Percentiles rank a stretch among this genome's conserved stretches.
These are phyloP conservation scores for Lolium perenne DNA, from an alignment of 176 grass and related monocot species.

Conservation along the genomic window DNA sequence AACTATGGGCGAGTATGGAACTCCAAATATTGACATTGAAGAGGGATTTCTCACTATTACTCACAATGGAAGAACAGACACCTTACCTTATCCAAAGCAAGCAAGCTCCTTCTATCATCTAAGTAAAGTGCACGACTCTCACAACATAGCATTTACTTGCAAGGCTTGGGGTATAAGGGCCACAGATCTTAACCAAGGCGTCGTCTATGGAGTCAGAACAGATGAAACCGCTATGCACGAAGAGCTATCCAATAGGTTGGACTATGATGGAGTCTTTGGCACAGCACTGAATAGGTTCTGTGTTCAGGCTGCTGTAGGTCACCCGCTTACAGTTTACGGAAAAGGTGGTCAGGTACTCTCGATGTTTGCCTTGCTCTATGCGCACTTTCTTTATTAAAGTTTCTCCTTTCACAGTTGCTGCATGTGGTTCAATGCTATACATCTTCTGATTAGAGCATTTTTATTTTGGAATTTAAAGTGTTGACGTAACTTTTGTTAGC, in stretches of 20 bases:
- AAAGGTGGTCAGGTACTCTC: conserved; percentile 82
- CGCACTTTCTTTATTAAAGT: neutral
- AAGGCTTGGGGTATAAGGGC: conserved; percentile 95
- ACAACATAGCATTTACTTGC: conserved; percentile 97
- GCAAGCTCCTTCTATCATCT: conserved; percentile 95
- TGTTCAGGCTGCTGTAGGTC: conserved; percentile 93
- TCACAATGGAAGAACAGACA: conserved; percentile 95
- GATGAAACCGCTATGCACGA: conserved; percentile 96
- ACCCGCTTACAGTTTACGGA: conserved; percentile 94
- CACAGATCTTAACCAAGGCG: conserved; percentile 95
- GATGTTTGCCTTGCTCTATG: neutral
- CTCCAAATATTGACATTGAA: conserved; percentile 97
- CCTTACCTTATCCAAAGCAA: conserved; percentile 94
- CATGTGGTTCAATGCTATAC: neutral
- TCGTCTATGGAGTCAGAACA: conserved; percentile 85
- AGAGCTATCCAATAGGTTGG: conserved; percentile 91
- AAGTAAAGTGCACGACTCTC: conserved; percentile 95
- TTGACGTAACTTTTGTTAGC: neutral
- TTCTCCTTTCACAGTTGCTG: neutral
- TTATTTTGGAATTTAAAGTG: neutral
- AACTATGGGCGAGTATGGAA: conserved; percentile 99
- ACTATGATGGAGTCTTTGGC: conserved; percentile 91
- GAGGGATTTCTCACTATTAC: conserved; percentile 90
- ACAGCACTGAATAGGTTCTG: conserved; percentile 98
- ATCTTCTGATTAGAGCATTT: neutral